Evolutionary conservation across 176 grass and related monocot species (phyloP).

Genomic region (Stipa capillata): DNA sequence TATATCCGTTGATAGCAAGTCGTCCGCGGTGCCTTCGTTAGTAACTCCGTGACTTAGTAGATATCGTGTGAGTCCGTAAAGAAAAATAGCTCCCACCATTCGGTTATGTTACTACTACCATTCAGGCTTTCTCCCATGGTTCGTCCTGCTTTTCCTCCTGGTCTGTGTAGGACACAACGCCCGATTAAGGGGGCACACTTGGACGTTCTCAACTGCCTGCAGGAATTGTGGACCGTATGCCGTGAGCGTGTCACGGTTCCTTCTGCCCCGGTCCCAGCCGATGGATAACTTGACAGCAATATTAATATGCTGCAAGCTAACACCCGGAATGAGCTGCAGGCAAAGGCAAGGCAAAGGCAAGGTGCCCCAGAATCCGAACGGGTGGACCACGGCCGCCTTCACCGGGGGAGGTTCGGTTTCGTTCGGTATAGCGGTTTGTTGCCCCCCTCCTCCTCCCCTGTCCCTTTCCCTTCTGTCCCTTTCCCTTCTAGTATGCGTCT

Average conservation of each 20-base stretch:
- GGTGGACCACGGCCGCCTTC: slow-evolving; percentile 9
- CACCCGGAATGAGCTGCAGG: too few relatives aligned
- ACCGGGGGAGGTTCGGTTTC: slow-evolving; percentile 13
- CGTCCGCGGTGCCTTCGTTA: too few relatives aligned
- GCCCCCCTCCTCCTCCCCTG: neutral
- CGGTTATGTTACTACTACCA: too few relatives aligned
- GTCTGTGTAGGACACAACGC: neutral
- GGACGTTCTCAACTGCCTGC: neutral
- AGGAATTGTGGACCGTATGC: slow-evolving; percentile 20
- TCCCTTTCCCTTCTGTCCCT: too few relatives aligned
- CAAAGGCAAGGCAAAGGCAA: neutral
- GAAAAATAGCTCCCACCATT: too few relatives aligned
- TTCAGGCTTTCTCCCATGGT: too few relatives aligned
- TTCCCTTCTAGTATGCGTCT: neutral
- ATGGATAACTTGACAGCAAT: neutral
- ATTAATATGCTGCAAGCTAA: neutral
- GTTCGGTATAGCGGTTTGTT: slow-evolving; percentile 22
- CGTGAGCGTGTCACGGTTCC: slow-evolving; percentile 12
- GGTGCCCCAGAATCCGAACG: neutral
- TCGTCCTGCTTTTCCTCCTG: neutral
- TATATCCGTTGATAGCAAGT: too few relatives aligned
- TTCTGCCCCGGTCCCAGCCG: too few relatives aligned
- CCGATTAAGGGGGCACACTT: neutral
- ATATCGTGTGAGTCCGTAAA: too few relatives aligned
- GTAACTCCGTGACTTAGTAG: too few relatives aligned